phyloP scores from a whole-genome alignment of 2,329 filamentous ascomycete genomes.

The Ophiostoma sp. region DNA sequence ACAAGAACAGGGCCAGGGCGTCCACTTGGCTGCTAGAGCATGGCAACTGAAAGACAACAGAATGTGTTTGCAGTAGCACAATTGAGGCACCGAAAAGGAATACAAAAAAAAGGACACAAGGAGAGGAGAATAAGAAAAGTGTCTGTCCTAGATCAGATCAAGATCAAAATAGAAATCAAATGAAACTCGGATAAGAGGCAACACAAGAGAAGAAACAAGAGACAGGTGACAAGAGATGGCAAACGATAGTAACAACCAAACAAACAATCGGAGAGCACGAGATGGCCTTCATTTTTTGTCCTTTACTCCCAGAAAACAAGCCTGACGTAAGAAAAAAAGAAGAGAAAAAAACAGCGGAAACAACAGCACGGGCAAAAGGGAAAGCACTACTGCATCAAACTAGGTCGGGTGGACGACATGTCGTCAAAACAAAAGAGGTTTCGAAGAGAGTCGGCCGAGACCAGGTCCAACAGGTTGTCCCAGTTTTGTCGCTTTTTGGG shows the following conservation, averaged over 20 bases:
- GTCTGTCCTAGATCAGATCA: not conserved
- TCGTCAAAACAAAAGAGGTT: not conserved
- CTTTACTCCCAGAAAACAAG: conserved; percentile 16
- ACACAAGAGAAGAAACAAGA: not conserved
- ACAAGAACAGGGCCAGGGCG: conserved; percentile 5
- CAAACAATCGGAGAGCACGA: conserved; percentile 13
- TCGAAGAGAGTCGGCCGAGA: not conserved
- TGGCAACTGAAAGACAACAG: not conserved
- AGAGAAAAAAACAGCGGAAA: not conserved
- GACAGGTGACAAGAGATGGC: not conserved
- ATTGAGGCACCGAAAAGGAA: not conserved
- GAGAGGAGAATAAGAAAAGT: not conserved
- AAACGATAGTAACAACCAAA: not conserved
- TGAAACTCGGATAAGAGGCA: not conserved
- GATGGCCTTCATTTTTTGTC: conserved; percentile 17
- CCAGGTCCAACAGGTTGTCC: not conserved
- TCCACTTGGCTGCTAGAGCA: conserved; percentile 4
- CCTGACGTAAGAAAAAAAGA: not conserved
- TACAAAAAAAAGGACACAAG: not conserved
- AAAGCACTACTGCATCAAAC: not conserved
- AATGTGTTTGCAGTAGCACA: not conserved
- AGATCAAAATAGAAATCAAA: conserved; percentile 12
- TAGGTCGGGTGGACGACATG: not conserved
- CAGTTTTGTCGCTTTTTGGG: not conserved
- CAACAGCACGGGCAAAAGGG: not conserved